A percentile compares a stretch with the other conserved stretches of the same genome.
phyloP scores from a whole-genome alignment of 176 grass and related monocot genomes.

The Echinochloa phyllopogon region DNA sequence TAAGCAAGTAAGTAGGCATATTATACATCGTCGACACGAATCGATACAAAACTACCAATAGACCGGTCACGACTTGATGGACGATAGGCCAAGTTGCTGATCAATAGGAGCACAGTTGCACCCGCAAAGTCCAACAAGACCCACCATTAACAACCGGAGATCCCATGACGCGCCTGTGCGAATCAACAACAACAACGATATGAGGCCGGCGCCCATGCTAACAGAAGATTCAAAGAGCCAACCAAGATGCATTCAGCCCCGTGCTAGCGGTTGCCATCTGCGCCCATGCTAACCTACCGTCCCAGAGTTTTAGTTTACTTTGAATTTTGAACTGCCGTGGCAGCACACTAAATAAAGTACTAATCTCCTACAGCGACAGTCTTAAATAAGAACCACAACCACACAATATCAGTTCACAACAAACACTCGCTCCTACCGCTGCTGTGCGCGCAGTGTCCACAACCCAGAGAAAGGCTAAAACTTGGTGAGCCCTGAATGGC shows the following conservation, averaged over 20 bases:
- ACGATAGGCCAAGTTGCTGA: slow-evolving; percentile 2
- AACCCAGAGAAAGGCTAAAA: neutral
- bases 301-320: neutral
- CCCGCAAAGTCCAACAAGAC: neutral
- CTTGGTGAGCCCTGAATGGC: neutral
- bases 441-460: neutral
- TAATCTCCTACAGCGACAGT: neutral
- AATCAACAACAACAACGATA: neutral
- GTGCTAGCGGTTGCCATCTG: neutral
- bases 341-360: neutral
- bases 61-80: neutral
- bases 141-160: neutral
- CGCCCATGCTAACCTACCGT: too few relatives aligned
- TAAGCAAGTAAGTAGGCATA: too few relatives aligned
- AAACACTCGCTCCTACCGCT: neutral
- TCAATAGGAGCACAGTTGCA: neutral
- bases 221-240: neutral
- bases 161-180: neutral
- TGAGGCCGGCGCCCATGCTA: neutral
- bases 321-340: neutral
- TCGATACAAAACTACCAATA: neutral
- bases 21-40: neutral
- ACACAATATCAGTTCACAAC: neutral
- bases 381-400: neutral
- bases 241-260: neutral